Evolutionary conservation across 345 rosid genomes (phyloP), one percentile per base, ranked within the genome.

Genomic region (Arabidopsis suecica): DNA sequence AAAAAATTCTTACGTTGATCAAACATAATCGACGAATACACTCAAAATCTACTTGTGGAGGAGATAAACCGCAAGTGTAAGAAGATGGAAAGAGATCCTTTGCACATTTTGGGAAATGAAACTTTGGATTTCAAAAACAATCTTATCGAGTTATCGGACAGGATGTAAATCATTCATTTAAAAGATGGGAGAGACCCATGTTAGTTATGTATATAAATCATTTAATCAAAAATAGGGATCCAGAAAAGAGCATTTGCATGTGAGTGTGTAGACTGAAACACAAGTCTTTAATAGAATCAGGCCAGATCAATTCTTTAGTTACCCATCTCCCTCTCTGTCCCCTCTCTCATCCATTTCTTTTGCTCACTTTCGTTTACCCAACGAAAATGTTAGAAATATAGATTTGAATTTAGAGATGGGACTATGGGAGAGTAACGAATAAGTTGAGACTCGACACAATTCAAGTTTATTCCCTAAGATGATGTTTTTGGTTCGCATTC

Each of bases 181-280:
- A 44, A 55, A 34, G 65, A 55, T 65, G 22, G 64, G 55, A 64
- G 77, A 64, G 77, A 64, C 38, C 70, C 77, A 73, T 64, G 22
- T 20, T 20, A 20, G 71, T 66, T 74, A 37, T 47, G 42, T 23
- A 36, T 22, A 34, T 33, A 12, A 13, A 50, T 50, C 22, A 4
- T 1, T 56, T 40, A 23, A 49, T 33, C 23, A 34, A 9, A 65
- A 2, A 61, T 33, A 47, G 22, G 22, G 22, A 71, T n/a, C 9
- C 58, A 13, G 22, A 47, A 65, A 65, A 65, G 41, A 65, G 36
- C 65, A 74, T 25, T 6, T 34, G 79, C 73, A 75, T 75, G 79
- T 75, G 74, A 75, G 59, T 59, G 18, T 9, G 68, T 41, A 68
- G 74, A 68, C 20, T 40, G 79, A 72, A 44, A 75, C 68, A 40